A percentile compares a stretch with the other conserved stretches of the same genome.
These are phyloP conservation scores for Nakataea oryzae DNA, from an alignment of 2,329 filamentous ascomycete genomes.

Conservation along the genomic window DNA sequence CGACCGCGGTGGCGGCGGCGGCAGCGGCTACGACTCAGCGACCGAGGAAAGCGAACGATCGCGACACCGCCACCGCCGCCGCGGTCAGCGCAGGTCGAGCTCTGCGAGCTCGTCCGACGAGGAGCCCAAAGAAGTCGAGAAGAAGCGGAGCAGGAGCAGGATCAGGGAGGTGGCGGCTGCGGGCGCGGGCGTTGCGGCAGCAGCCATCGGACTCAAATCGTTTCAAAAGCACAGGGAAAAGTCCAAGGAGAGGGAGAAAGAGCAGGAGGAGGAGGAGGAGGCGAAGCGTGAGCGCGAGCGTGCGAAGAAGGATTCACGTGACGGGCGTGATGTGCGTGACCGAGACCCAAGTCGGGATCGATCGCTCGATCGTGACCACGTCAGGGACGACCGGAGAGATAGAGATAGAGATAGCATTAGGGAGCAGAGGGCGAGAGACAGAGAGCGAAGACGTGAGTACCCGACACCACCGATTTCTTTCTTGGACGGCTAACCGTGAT, in stretches of 20 bases:
- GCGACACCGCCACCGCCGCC: conserved; percentile 16
- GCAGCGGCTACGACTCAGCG: conserved; percentile 34
- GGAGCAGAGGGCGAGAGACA: conserved; percentile 23
- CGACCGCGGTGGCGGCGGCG: conserved; percentile 18
- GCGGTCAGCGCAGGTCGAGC: conserved; percentile 17
- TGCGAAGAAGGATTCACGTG: neutral
- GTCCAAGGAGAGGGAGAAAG: conserved; percentile 23
- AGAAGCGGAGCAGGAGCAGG: conserved; percentile 43
- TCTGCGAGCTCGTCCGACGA: conserved; percentile 12
- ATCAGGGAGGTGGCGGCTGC: conserved; percentile 45
- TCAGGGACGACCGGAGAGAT: conserved; percentile 7
- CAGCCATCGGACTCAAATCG: conserved; percentile 53
- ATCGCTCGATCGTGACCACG: conserved; percentile 16
- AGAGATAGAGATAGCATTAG: neutral
- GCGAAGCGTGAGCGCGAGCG: neutral
- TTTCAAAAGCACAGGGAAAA: conserved; percentile 33
- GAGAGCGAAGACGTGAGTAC: conserved; percentile 20
- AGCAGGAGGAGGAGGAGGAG: conserved; percentile 7
- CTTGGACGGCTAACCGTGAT: neutral
- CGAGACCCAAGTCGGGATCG: conserved; percentile 10
- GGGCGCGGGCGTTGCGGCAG: conserved; percentile 44
- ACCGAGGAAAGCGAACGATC: conserved; percentile 24
- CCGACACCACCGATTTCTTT: conserved; percentile 10
- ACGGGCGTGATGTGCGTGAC: conserved; percentile 8
- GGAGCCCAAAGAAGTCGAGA: conserved; percentile 14